Percentiles rank a stretch among this genome's conserved stretches.
phyloP scores from a whole-genome alignment of 1,284 basidiomycete genomes.

The Heimioporus retisporus region DNA sequence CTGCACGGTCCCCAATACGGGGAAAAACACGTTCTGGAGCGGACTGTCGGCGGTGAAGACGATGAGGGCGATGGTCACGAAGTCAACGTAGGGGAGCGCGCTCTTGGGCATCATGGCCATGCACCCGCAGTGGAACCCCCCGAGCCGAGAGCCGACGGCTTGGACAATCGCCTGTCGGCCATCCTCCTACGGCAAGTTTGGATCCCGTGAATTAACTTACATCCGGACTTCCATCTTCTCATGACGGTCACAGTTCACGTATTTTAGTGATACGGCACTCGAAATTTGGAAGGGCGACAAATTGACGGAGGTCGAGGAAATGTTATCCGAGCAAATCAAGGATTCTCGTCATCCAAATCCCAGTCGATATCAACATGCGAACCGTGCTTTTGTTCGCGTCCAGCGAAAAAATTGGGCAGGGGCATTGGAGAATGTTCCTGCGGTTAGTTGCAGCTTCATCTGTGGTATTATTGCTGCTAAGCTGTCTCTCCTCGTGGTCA shows the following conservation, averaged over 20 bases:
- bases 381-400: conserved; percentile 20
- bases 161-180: conserved; percentile 12
- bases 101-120: conserved; percentile 40
- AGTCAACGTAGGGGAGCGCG: conserved; percentile 31
- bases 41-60: conserved; percentile 29
- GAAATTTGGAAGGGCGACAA: conserved; percentile 13
- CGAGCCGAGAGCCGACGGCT: conserved; percentile 22
- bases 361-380: conserved; percentile 11
- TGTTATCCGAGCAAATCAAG: conserved; percentile 17
- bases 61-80: conserved; percentile 19
- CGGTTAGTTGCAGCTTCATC: conserved; percentile 8
- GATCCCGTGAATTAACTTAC: conserved; percentile 12
- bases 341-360: not conserved
- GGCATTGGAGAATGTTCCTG: conserved; percentile 7
- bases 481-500: not conserved
- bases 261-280: conserved; percentile 11
- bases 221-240: not conserved
- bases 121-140: conserved; percentile 29
- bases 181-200: not conserved
- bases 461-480: not conserved
- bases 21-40: conserved; percentile 28
- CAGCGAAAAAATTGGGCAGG: conserved; percentile 4
- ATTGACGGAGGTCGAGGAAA: conserved; percentile 12
- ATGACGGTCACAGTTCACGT: conserved; percentile 14
- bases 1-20: conserved; percentile 31